phyloP scores from a whole-genome alignment of 768 basidiomycete species.

The Kwoniella pini region DNA sequence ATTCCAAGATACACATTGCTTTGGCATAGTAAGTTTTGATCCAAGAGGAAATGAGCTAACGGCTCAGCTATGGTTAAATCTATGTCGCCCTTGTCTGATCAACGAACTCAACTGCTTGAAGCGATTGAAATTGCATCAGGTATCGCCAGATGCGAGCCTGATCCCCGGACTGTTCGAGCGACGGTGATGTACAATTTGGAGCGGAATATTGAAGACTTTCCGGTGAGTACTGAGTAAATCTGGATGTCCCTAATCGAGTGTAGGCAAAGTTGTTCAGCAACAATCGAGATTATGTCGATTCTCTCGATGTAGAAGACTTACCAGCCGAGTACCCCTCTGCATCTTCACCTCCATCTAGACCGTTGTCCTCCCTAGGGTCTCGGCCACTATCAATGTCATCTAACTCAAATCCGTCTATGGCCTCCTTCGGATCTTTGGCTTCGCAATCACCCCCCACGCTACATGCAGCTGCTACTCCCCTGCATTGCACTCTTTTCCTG shows the following conservation, averaged over 20 bases:
- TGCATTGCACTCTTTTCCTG: constrained; percentile 79
- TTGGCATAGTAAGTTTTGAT: constrained; percentile 62
- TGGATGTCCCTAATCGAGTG: neutral
- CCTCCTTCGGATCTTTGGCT: constrained; percentile 29
- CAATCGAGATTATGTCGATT: constrained; percentile 82
- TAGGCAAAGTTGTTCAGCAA: constrained; percentile 80
- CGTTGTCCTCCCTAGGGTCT: constrained; percentile 55
- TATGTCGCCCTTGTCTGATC: constrained; percentile 75
- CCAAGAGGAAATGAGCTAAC: neutral
- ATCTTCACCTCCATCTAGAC: constrained; percentile 29
- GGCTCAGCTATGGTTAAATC: constrained; percentile 77
- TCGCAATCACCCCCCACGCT: constrained; percentile 20
- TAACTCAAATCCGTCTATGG: constrained; percentile 46
- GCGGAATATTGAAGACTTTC: constrained; percentile 84
- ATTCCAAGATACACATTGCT: constrained; percentile 92
- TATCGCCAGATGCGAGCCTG: constrained; percentile 87
- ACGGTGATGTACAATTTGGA: constrained; percentile 83
- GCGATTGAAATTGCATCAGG: constrained; percentile 84
- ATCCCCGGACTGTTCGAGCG: constrained; percentile 86
- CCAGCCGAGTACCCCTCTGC: constrained; percentile 33
- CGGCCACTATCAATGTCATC: constrained; percentile 55
- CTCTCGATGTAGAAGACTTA: constrained; percentile 85
- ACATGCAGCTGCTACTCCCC: constrained; percentile 47
- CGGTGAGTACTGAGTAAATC: constrained; percentile 55
- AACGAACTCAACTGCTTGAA: constrained; percentile 74